Conservation (phyloP, 352 stramenopile genomes). For the Pythium phragmitis region DNA sequence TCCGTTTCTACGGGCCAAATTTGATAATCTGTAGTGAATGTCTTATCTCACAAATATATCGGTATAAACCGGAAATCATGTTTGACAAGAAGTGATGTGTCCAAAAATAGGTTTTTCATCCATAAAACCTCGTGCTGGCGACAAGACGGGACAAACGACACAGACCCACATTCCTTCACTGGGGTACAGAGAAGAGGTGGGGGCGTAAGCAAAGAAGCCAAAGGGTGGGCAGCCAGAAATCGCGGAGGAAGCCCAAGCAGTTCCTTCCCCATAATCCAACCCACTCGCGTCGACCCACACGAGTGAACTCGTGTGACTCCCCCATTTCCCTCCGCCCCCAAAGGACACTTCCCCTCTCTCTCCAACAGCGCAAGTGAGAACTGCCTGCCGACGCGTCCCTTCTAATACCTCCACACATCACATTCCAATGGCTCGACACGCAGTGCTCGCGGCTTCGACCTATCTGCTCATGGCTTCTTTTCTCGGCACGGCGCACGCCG, state of each 20-base stretch:
- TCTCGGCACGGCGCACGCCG: constrained; percentile 6
- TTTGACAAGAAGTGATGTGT: not conserved
- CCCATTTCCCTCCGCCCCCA: not conserved
- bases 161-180: constrained; percentile 10
- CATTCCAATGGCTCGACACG: constrained; percentile 20
- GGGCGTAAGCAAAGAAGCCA: constrained; percentile 5
- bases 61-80: not conserved
- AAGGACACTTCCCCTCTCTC: not conserved
- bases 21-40: not conserved
- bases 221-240: not conserved
- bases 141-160: constrained; percentile 23
- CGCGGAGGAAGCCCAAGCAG: not conserved
- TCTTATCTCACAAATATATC: not conserved
- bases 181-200: constrained; percentile 16
- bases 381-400: not conserved
- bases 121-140: constrained; percentile 17
- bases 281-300: not conserved
- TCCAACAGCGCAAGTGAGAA: not conserved
- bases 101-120: constrained; percentile 10
- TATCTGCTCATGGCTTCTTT: constrained; percentile 5
- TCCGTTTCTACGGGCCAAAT: not conserved
- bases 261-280: constrained; percentile 9
- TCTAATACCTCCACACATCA: not conserved
- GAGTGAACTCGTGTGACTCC: not conserved
- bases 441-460: constrained; percentile 13